phyloP scores from a whole-genome alignment of 306 rosid species.

The Malus fusca region DNA sequence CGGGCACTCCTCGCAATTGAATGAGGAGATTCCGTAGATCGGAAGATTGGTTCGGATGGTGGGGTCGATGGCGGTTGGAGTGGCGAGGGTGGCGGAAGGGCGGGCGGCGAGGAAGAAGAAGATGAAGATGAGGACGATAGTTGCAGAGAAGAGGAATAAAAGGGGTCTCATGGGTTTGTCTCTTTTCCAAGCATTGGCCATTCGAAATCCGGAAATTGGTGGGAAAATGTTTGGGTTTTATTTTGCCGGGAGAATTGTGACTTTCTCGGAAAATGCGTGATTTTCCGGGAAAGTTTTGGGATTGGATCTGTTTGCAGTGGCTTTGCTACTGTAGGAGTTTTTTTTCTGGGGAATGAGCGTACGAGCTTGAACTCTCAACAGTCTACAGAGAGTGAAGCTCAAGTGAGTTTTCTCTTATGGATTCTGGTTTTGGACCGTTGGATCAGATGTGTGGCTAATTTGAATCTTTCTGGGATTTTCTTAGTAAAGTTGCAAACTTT shows the following conservation, averaged over 20 bases:
- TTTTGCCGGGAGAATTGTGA: not conserved
- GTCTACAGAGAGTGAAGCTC: not conserved
- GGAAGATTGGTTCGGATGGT: conserved; percentile 20
- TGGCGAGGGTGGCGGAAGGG: conserved; percentile 11
- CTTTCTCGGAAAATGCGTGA: conserved; percentile 4
- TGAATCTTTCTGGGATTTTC: not conserved
- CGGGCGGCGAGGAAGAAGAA: conserved; percentile 30
- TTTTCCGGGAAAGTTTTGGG: not conserved
- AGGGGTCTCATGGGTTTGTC: conserved; percentile 58
- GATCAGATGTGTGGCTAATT: not conserved
- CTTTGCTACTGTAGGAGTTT: not conserved
- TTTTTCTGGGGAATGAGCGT: not conserved
- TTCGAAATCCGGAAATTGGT: conserved; percentile 12
- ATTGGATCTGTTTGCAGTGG: not conserved
- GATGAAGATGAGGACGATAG: conserved; percentile 42
- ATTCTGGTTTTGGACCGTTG: not conserved
- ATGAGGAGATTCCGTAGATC: conserved; percentile 43
- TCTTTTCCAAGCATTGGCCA: conserved; percentile 96
- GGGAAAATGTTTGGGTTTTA: not conserved
- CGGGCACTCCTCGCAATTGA: conserved; percentile 62
- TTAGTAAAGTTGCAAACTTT: not conserved
- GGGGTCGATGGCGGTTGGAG: conserved; percentile 5
- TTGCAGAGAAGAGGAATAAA: conserved; percentile 18
- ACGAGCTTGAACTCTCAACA: not conserved
- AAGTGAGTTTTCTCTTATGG: not conserved